Base-by-base conservation (phyloP, 1,284 basidiomycete species). In the Quambalaria eucalypti region DNA sequence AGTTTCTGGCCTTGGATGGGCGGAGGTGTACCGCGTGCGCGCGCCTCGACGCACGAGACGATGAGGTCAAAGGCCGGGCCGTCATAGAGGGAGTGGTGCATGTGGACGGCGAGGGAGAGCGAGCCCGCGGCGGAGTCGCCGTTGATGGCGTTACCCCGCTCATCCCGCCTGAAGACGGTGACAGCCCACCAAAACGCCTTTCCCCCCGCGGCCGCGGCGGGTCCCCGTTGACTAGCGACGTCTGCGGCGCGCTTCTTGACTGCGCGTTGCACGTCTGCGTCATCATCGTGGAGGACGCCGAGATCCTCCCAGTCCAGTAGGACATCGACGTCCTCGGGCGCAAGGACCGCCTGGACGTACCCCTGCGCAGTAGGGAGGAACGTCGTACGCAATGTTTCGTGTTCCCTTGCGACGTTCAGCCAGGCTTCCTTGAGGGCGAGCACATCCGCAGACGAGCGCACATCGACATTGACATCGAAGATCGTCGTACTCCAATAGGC, bases 71-170 rank as follows among this genome's bases (percentile, higher is more conserved):
- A 28, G 25, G 26, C 29, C 12, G 25, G 19, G 14, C 29, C 29
- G 26, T 48, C 47, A 21, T 48, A 48, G 10, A 48, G 47, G 25
- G 47, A 16, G 47, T 48, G 47, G 21, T 48, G 47, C 47, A 48
- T 48, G 47, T 28, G 25, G n/a, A 48, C 16, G 10, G 25, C 16
- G 9, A 30, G 29, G 21, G 21, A 14, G 1, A 48, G 25, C n/a
- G n/a, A n/a, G n/a, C n/a, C n/a, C n/a, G n/a, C n/a, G n/a, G n/a
- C n/a, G n/a, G n/a, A n/a, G n/a, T n/a, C n/a, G n/a, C n/a, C n/a
- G n/a, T n/a, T n/a, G n/a, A n/a, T n/a, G n/a, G n/a, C n/a, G n/a
- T n/a, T n/a, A n/a, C n/a, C n/a, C n/a, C n/a, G n/a, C n/a, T n/a
- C n/a, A n/a, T n/a, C n/a, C n/a, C n/a, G n/a, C n/a, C n/a, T n/a